These are phyloP conservation scores for Zychaea mexicana DNA, from an alignment of 371 early-diverging fungal genomes.

Conservation along the genomic window DNA sequence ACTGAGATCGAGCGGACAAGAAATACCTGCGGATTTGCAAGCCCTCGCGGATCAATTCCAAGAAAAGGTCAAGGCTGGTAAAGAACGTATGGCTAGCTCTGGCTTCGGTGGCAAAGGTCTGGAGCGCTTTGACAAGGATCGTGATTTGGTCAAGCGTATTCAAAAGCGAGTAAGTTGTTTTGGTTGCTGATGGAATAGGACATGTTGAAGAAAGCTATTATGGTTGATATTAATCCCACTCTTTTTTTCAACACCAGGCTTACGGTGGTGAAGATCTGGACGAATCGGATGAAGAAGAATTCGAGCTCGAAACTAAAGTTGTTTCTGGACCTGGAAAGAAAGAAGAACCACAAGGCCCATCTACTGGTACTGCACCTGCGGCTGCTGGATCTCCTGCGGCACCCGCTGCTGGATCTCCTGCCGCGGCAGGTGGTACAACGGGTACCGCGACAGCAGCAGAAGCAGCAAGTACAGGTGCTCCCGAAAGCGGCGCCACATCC, in stretches of 20 bases:
- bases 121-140: slow-evolving; percentile 91
- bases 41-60: slow-evolving; percentile 80
- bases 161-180: slow-evolving; percentile 74
- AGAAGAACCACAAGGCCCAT: not conserved
- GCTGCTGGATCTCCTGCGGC: slow-evolving; percentile 4
- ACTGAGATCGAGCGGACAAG: slow-evolving; percentile 72
- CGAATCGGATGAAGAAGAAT: slow-evolving; percentile 74
- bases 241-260: slow-evolving; percentile 31
- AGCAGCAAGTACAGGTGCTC: slow-evolving; percentile 42
- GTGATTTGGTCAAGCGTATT: slow-evolving; percentile 86
- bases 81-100: slow-evolving; percentile 77
- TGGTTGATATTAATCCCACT: not conserved
- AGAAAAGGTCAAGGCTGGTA: slow-evolving; percentile 88
- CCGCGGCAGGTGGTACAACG: slow-evolving; percentile 11
- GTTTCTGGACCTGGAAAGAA: slow-evolving; percentile 18
- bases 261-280: slow-evolving; percentile 76
- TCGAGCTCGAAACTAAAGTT: slow-evolving; percentile 48
- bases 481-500: slow-evolving; percentile 41
- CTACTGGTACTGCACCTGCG: slow-evolving; percentile 4
- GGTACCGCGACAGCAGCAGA: slow-evolving; percentile 30
- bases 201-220: not conserved
- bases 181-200: not conserved
- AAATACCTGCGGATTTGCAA: slow-evolving; percentile 80
- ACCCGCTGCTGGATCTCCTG: slow-evolving; percentile 1
- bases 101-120: slow-evolving; percentile 98